Evolutionary conservation across 768 basidiomycete genomes (phyloP), one percentile per base, ranked within the genome.

Genomic region (Tricholoma sp.): DNA sequence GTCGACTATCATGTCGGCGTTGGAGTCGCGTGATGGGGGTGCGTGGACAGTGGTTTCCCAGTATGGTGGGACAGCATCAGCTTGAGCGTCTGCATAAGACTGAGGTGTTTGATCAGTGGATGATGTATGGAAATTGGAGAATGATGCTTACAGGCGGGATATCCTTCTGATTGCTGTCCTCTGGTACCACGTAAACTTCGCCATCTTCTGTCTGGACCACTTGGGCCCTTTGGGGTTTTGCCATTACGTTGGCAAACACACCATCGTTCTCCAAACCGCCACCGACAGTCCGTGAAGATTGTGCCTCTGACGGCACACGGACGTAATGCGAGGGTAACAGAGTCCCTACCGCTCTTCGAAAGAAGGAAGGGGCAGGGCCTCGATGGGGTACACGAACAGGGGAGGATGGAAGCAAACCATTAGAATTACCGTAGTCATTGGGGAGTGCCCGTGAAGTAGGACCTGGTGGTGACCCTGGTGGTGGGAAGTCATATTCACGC

Each of bases 41-140:
- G 94, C 85, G 59, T 95, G 90, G 8, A 98, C 83, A 0, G 93
- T 94, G 0, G 91, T 98, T 67, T 99, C 96, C 91, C 94, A 98
- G 71, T 99, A 99, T 0, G 93, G 83, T 0, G 97, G 97, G 0
- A 90, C 94, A 0, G 91, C 83, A 67, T 99, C 96, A 27, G 86
- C 82, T 60, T 93, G 86, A 2, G 96, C 97, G 14, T 86, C 81
- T 11, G 86, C 79, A 66, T 99, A 99, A 0, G 94, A 84, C 90
- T 94, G 56, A 18, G 54, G 58, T 12, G 14, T 32, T 34, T 54
- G 45, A 34, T 54, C 43, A 51, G 35, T 39, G 8, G 29, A 5
- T 27, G 24, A 27, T 27, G 24, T 27, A 27, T 31, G 46, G 12
- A 22, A 43, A 57, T 31, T 47, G 12, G 18, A 53, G 14, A 27